Base-by-base conservation (phyloP, 768 basidiomycete species). In the Mycena haematopus region DNA sequence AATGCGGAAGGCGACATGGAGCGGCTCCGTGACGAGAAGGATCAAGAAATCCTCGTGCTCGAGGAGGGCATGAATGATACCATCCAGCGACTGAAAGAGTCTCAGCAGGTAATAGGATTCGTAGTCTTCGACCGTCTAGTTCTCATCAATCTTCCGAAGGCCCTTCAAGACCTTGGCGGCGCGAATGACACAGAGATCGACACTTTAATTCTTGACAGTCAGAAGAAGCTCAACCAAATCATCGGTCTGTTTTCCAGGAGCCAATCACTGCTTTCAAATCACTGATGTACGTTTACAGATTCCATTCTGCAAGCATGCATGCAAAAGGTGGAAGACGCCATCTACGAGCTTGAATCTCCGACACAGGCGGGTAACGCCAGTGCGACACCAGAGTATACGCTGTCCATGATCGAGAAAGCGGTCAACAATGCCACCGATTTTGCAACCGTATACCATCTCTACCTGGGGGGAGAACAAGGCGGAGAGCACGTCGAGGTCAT, bases 391-490 rank as follows among this genome's bases (percentile, higher is more conserved):
- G 96, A 98, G 74, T 99, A 99, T 74, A 96, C 95, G 1, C 80
- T 98, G 19, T 97, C 97, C 1, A 96, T 99, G 91, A 94, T 99
- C 71, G 97, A 99, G 76, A 98, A 98, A 78, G 91, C 95, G 1
- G 79, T 91, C 73, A 96, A 92, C 74, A 96, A 92, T 69, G 94
- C 96, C 17, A 98, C 89, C 50, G 96, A 99, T 71, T 99, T 99
- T 71, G 97, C 96, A 11, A 92, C 91, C 19, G 83, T 95, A 60
- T 99, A 94, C 80, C 94, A 95, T 73, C 86, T 97, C 11, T 93
- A 93, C 76, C 84, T 99, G 22, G 84, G 88, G 63, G 90, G 90
- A 24, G 94, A 96, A 66, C 80, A 80, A 46, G 96, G 96, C 33
- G 97, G 96, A 10, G 93, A 97, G 56, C 88, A 98, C 72, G 97